Conservation (phyloP, 2,329 filamentous ascomycete species). For the Paecilomyces niveus region DNA sequence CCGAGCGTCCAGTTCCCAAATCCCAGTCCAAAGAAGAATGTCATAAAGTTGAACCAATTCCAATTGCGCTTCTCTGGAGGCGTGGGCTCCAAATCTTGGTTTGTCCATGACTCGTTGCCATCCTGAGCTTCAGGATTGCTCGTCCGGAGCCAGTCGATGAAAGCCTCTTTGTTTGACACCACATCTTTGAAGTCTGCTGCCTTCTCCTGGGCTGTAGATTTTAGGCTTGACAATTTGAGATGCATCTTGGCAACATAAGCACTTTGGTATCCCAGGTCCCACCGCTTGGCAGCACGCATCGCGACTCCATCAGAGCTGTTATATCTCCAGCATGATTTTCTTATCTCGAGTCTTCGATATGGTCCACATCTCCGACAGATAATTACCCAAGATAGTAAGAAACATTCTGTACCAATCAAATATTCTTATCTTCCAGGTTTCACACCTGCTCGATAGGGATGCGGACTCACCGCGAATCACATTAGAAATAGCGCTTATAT, state of each 20-base stretch:
- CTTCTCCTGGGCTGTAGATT: neutral
- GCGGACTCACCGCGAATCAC: neutral
- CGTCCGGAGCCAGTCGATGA: neutral
- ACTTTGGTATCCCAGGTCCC: neutral
- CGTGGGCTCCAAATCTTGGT: constrained; percentile 21
- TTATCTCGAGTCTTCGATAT: neutral
- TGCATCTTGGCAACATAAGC: neutral
- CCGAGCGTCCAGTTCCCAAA: constrained; percentile 40
- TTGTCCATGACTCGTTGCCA: neutral
- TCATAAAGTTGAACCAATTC: constrained; percentile 34
- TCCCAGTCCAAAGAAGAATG: constrained; percentile 33
- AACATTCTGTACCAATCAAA: neutral
- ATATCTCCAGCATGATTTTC: neutral
- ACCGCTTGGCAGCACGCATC: neutral
- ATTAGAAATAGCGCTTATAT: neutral
- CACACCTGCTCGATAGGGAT: neutral
- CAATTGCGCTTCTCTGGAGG: constrained; percentile 32
- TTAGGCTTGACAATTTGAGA: neutral
- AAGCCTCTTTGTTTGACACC: neutral
- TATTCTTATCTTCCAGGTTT: neutral
- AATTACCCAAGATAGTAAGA: neutral
- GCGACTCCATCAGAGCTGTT: neutral
- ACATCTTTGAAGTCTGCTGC: neutral
- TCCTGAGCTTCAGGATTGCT: neutral
- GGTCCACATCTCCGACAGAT: neutral